Base-by-base conservation (phyloP, 2,329 filamentous ascomycete species). In the Clathrospora elynae region DNA sequence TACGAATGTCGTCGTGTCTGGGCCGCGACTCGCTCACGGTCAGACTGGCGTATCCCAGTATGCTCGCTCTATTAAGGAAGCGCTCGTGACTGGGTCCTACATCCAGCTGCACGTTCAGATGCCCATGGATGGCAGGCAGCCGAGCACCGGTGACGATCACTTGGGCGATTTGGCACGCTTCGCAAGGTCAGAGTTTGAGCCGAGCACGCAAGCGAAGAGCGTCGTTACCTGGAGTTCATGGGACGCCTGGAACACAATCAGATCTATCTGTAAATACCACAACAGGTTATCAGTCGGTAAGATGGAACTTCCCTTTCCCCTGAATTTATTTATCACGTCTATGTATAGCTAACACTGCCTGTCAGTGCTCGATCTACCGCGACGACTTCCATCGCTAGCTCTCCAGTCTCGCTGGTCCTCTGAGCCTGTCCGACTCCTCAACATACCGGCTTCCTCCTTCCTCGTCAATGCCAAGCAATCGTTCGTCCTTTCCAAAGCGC, bases 171-270 rank as follows among this genome's bases (percentile, higher is more conserved):
- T 88, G 9, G 78, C 81, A 5, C 70, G 71, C 4, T 75, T 78
- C 38, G 57, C 69, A 35, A 49, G 68, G 18, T 49, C 70, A 7
- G 67, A 76, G 25, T 67, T 67, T 17, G 51, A 61, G 7, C 48
- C 69, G 1, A 64, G 70, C 9, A 59, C 54, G 4, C 54, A 69
- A 22, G 59, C 61, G 5, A 73, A 75, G 20, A 46, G 18, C 9
- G 78, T 85, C 47, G 86, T 92, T 60, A 70, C 87, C 1, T 93
- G 89, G 69, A 85, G 85, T 38, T 80, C 85, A 2, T 99, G 95
- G 95, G 91, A 97, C 71, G 86, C 87, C 1, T 99, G 93, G 93
- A 86, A 99, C 67, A 78, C 86, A 14, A 87, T 99, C 61, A 82
- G 93, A 38, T 86, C 85, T 38, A 77, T 90, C 43, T 96, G 90